phyloP scores from a whole-genome alignment of 306 rosid species.

The Echinosophora koreensis region DNA sequence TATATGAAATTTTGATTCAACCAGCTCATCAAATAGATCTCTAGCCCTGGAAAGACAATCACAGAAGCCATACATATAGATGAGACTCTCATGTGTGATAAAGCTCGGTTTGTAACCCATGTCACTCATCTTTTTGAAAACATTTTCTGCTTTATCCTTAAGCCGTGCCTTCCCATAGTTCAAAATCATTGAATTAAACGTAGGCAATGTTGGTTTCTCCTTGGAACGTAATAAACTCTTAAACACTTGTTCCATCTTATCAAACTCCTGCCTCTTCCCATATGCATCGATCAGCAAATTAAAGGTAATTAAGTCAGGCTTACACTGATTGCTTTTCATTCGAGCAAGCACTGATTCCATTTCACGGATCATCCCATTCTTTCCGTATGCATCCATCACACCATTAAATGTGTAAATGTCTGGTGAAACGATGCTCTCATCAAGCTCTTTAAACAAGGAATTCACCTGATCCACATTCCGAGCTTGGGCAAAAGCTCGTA shows the following conservation, averaged over 20 bases:
- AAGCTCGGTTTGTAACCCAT: conserved; percentile 81
- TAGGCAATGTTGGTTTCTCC: conserved; percentile 83
- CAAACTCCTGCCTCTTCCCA: conserved; percentile 89
- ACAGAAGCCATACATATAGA: conserved; percentile 81
- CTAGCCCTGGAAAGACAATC: conserved; percentile 77
- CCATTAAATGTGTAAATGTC: conserved; percentile 89
- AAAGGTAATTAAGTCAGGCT: conserved; percentile 86
- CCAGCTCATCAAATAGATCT: conserved; percentile 74
- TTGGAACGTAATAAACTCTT: conserved; percentile 81
- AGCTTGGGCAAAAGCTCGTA: conserved; percentile 91
- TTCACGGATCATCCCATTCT: conserved; percentile 86
- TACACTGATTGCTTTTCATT: conserved; percentile 79
- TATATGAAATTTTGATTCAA: conserved; percentile 63
- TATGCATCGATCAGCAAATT: conserved; percentile 88
- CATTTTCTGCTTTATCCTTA: conserved; percentile 76
- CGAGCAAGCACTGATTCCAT: conserved; percentile 83
- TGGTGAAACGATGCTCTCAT: conserved; percentile 74
- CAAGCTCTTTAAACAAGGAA: conserved; percentile 83
- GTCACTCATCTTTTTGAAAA: conserved; percentile 66
- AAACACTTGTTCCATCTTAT: conserved; percentile 95
- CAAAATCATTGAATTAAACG: conserved; percentile 91
- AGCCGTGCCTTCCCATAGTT: conserved; percentile 93
- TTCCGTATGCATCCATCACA: conserved; percentile 96
- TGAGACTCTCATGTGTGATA: conserved; percentile 84
- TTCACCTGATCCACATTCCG: conserved; percentile 68